Percentiles rank a stretch among this genome's conserved stretches.
These are phyloP conservation scores for Citrullus mucosospermus DNA, from an alignment of 306 rosid genomes.

Conservation along the genomic window DNA sequence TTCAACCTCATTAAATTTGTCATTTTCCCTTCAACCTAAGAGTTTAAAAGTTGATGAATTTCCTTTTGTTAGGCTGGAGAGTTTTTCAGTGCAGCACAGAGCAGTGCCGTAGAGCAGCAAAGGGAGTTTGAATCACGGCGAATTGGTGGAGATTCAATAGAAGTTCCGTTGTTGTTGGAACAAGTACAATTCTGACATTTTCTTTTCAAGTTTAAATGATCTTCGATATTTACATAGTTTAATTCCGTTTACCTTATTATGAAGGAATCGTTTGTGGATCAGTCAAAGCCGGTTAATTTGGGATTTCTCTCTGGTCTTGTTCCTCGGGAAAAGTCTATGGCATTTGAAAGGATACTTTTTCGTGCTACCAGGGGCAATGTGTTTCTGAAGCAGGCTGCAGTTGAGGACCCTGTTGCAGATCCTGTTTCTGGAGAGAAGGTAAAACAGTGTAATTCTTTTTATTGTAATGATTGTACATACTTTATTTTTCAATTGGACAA, in stretches of 20 bases:
- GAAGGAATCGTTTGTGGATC: conserved; percentile 59
- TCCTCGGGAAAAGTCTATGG: conserved; percentile 41
- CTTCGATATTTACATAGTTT: conserved; percentile 17
- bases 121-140: conserved; percentile 37
- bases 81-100: conserved; percentile 47
- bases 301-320: conserved; percentile 44
- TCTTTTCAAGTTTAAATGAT: background rate
- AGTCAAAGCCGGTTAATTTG: conserved; percentile 43
- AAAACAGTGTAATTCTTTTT: background rate
- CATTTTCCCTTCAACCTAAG: background rate
- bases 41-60: background rate
- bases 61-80: conserved; percentile 50
- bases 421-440: conserved; percentile 53
- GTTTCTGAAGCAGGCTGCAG: conserved; percentile 30
- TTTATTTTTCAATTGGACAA: background rate
- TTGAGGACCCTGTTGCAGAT: conserved; percentile 38
- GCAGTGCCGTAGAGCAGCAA: conserved; percentile 38
- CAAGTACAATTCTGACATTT: background rate
- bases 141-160: conserved; percentile 45
- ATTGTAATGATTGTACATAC: background rate
- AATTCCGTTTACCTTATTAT: conserved; percentile 18
- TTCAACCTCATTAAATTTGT: background rate
- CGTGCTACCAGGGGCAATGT: conserved; percentile 58
- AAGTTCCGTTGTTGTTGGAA: conserved; percentile 54
- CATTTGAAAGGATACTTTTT: conserved; percentile 54